Evolutionary conservation across 371 early-diverging fungal species (phyloP).

Genomic region (Rhizomucor pusillus): DNA sequence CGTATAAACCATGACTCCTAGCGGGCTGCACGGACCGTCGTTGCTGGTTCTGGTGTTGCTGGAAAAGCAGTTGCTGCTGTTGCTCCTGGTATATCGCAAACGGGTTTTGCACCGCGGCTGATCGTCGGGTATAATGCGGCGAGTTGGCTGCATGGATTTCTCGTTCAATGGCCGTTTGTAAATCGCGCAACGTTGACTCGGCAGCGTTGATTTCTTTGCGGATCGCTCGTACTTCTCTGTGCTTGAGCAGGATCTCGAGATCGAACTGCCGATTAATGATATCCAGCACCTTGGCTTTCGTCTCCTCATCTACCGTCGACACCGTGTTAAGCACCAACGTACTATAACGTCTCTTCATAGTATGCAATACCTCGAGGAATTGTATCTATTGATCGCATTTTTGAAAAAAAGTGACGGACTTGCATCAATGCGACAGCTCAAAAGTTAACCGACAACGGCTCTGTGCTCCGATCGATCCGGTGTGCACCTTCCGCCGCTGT

Average conservation of each 20-base stretch:
- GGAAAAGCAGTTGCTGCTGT: slow-evolving; percentile 2
- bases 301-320: slow-evolving; percentile 35
- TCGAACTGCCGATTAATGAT: slow-evolving; percentile 74
- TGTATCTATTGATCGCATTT: not conserved
- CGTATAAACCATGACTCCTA: slow-evolving; percentile 28
- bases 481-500: too few species aligned
- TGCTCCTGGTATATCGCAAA: slow-evolving; percentile 7
- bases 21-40: slow-evolving; percentile 7
- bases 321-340: not conserved
- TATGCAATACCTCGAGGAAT: not conserved
- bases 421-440: too few species aligned
- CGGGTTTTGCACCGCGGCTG: slow-evolving; percentile 17
- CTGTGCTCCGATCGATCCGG: too few species aligned
- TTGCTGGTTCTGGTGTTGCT: slow-evolving; percentile 2
- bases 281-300: slow-evolving; percentile 49
- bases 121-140: slow-evolving; percentile 41
- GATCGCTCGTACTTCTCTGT: slow-evolving; percentile 58
- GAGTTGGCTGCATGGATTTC: slow-evolving; percentile 24
- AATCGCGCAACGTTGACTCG: slow-evolving; percentile 49
- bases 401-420: not conserved
- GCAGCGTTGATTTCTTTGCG: slow-evolving; percentile 54
- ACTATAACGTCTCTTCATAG: not conserved
- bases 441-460: too few species aligned
- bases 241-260: slow-evolving; percentile 66
- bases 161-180: slow-evolving; percentile 54